These are phyloP conservation scores for Aspergillus panamensis DNA, from an alignment of 495 filamentous ascomycete species.

Conservation along the genomic window DNA sequence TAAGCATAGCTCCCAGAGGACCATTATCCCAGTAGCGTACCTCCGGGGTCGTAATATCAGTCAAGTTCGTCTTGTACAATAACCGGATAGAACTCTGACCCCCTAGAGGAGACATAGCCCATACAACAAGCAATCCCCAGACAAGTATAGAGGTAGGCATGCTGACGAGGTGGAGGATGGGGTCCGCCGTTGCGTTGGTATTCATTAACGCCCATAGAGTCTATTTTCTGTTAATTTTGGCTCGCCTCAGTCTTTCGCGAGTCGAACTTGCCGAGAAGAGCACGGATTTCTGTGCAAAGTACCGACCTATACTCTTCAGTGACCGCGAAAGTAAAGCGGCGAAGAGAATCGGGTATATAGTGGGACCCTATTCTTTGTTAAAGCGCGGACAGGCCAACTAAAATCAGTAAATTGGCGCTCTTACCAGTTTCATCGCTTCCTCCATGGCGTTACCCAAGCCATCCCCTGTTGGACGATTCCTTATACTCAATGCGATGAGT, in stretches of 20 bases:
- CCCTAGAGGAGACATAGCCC: constrained; percentile 15
- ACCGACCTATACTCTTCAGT: constrained; percentile 15
- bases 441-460: constrained; percentile 9
- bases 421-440: constrained; percentile 13
- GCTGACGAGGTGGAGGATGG: constrained; percentile 12
- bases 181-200: constrained; percentile 15
- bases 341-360: constrained; percentile 13
- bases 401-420: not conserved
- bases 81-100: constrained; percentile 13
- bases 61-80: constrained; percentile 11
- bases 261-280: constrained; percentile 4
- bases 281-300: constrained; percentile 10
- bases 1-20: constrained; percentile 14
- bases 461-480: constrained; percentile 12
- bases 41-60: constrained; percentile 1
- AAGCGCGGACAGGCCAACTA: not conserved
- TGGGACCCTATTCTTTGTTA: constrained; percentile 6
- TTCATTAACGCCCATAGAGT: constrained; percentile 17
- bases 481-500: constrained; percentile 8
- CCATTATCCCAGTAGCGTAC: constrained; percentile 21
- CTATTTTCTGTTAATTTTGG: not conserved
- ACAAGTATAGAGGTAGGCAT: constrained; percentile 13
- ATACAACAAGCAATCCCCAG: constrained; percentile 7
- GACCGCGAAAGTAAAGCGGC: constrained; percentile 13
- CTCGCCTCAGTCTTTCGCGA: not conserved